Evolutionary conservation across 768 basidiomycete genomes (phyloP).

Genomic region (Hemileccinum rubropunctum): DNA sequence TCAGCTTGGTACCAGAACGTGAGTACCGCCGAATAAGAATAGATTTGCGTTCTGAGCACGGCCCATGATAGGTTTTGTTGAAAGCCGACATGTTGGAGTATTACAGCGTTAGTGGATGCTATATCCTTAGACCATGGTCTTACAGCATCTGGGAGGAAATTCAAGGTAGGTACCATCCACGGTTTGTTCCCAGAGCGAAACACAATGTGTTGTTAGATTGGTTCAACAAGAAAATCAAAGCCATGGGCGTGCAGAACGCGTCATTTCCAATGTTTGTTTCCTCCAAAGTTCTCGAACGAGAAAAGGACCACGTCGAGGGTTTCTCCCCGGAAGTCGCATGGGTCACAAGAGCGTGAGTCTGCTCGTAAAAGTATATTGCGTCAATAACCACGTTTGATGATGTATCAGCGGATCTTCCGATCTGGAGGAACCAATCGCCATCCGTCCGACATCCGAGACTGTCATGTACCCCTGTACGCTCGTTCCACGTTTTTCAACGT

Average conservation of each 20-base stretch:
- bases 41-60: constrained; percentile 5
- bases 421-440: constrained; percentile 95
- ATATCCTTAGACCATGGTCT: constrained; percentile 97
- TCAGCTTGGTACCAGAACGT: constrained; percentile 93
- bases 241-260: constrained; percentile 92
- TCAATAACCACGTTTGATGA: not conserved
- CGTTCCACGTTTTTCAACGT: not conserved
- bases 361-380: not conserved
- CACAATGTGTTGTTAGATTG: constrained; percentile 55
- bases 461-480: constrained; percentile 96
- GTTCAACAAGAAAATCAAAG: constrained; percentile 92
- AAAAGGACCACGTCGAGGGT: constrained; percentile 98
- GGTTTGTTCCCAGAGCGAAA: not conserved
- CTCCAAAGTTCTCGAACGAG: constrained; percentile 85
- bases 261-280: constrained; percentile 99
- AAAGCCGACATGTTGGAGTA: constrained; percentile 99
- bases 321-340: constrained; percentile 99
- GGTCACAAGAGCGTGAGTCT: constrained; percentile 90
- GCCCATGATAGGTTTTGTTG: constrained; percentile 71
- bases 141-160: constrained; percentile 97
- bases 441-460: constrained; percentile 97
- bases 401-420: constrained; percentile 77
- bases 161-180: constrained; percentile 54
- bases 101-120: constrained; percentile 97
- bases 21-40: constrained; percentile 20